Evolutionary conservation across 805 yeast genomes (phyloP), one percentile per base, ranked within the genome.

Genomic region (Scheffersomyces coipomensis): DNA sequence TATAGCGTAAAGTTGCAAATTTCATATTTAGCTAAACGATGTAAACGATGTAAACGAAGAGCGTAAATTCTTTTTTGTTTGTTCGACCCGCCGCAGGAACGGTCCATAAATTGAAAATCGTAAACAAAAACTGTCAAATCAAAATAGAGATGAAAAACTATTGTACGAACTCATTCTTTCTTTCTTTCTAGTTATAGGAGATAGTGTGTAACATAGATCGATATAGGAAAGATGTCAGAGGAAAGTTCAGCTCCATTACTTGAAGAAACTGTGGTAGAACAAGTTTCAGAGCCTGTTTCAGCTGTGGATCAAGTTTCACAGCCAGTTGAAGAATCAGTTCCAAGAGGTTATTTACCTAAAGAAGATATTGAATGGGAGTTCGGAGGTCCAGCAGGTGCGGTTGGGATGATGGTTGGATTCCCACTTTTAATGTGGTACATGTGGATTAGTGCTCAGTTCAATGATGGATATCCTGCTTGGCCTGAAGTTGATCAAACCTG

Each of bases 341-440:
- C 50, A 7, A 44, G 39, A 8, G 68, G 71, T 4, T 66, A 66
- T 45, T 39, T 66, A 12, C 52, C 61, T 22, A 60, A 61, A 29
- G 78, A 78, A 38, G 73, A 80, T 40, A 74, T 79, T 43, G 91
- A 81, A 54, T 88, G 79, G 69, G 98, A 93, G 52, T 93, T 91
- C 56, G 99, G 99, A 37, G 98, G 98, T 0, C 84, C 95, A 19
- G 63, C 73, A 5, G 99, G 99, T 41, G 96, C 88, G 35, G 42
- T 83, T 16, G 91, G 90, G 5, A 91, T 93, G 98, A 79, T 91
- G 82, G 58, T 79, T 33, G 95, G 96, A 3, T 93, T 93, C 68
- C 99, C 99, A 6, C 56, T 83, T 34, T 72, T 93, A 56, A 93
- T 93, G 99, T 88, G 84, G 75, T 93, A 93, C 66, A 85, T 93